These are phyloP conservation scores for Starmerella bombi DNA, from an alignment of 805 yeast species.

Conservation along the genomic window DNA sequence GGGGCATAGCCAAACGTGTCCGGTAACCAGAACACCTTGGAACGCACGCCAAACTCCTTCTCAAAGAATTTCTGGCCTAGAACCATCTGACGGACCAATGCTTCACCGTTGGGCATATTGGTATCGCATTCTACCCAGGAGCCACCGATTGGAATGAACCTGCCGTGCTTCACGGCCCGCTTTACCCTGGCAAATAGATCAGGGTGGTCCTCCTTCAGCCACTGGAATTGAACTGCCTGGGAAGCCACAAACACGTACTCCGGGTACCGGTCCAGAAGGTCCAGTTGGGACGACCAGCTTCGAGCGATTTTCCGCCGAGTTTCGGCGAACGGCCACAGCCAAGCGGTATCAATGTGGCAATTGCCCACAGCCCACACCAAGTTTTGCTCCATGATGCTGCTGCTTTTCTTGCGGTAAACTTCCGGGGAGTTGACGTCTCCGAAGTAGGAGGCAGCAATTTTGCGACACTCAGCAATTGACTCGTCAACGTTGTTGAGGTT, in stretches of 20 bases:
- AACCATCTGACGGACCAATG: slow-evolving; percentile 73
- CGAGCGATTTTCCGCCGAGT: slow-evolving; percentile 85
- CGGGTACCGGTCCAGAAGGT: slow-evolving; percentile 73
- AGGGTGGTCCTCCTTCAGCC: slow-evolving; percentile 83
- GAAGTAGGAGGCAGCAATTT: slow-evolving; percentile 47
- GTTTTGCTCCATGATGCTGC: slow-evolving; percentile 20
- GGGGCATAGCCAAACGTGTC: slow-evolving; percentile 95
- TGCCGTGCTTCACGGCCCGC: slow-evolving; percentile 49
- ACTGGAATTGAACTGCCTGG: slow-evolving; percentile 89
- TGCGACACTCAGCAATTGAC: slow-evolving; percentile 49
- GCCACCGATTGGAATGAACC: slow-evolving; percentile 87
- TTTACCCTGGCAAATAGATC: slow-evolving; percentile 52
- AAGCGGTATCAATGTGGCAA: slow-evolving; percentile 95
- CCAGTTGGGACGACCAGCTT: slow-evolving; percentile 88
- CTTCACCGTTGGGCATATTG: slow-evolving; percentile 89
- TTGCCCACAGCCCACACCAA: slow-evolving; percentile 76
- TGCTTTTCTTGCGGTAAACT: slow-evolving; percentile 33
- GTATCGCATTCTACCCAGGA: slow-evolving; percentile 98
- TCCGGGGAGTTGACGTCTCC: slow-evolving; percentile 57
- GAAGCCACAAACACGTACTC: slow-evolving; percentile 91
- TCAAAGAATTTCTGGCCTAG: slow-evolving; percentile 80
- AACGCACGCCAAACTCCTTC: slow-evolving; percentile 61
- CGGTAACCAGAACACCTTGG: slow-evolving; percentile 84
- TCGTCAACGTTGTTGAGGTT: slow-evolving; percentile 49
- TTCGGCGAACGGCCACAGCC: slow-evolving; percentile 99